These are phyloP conservation scores for Penicillium digitatum DNA, from an alignment of 2,329 filamentous ascomycete species.

Conservation along the genomic window DNA sequence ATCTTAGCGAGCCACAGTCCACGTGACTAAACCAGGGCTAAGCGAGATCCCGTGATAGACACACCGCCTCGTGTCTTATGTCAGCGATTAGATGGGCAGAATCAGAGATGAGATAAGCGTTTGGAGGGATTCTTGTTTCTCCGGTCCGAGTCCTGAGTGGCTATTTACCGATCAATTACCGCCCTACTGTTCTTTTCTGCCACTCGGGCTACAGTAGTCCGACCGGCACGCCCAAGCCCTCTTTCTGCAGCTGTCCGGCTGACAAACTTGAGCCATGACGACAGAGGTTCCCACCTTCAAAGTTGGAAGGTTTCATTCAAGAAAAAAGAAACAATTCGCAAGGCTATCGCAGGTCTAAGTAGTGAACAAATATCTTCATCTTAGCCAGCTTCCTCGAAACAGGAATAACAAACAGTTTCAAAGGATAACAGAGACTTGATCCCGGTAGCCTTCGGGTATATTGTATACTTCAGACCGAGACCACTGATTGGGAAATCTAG, in stretches of 20 bases:
- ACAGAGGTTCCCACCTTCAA: conserved; percentile 1
- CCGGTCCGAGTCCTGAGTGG: not conserved
- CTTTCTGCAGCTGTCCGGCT: conserved; percentile 11
- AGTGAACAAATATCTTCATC: not conserved
- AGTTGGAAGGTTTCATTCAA: not conserved
- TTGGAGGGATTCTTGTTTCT: not conserved
- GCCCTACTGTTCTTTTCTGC: conserved; percentile 10
- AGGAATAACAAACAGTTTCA: not conserved
- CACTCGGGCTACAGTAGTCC: conserved; percentile 33
- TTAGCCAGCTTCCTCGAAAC: not conserved
- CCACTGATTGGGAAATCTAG: conserved; percentile 33
- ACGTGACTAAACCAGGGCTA: conserved; percentile 26
- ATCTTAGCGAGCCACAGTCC: conserved; percentile 31
- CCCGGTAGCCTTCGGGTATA: conserved; percentile 14
- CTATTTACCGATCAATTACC: not conserved
- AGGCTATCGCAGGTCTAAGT: not conserved
- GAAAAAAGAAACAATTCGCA: not conserved
- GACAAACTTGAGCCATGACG: conserved; percentile 25
- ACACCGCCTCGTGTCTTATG: not conserved
- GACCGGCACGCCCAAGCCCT: conserved; percentile 14
- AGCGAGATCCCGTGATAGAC: conserved; percentile 26
- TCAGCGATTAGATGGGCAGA: conserved; percentile 27
- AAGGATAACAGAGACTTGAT: not conserved
- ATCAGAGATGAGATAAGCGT: conserved; percentile 5
- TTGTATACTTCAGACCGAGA: conserved; percentile 29